Conservation (phyloP, 2,329 filamentous ascomycete genomes). For the Eutypa lata region DNA sequence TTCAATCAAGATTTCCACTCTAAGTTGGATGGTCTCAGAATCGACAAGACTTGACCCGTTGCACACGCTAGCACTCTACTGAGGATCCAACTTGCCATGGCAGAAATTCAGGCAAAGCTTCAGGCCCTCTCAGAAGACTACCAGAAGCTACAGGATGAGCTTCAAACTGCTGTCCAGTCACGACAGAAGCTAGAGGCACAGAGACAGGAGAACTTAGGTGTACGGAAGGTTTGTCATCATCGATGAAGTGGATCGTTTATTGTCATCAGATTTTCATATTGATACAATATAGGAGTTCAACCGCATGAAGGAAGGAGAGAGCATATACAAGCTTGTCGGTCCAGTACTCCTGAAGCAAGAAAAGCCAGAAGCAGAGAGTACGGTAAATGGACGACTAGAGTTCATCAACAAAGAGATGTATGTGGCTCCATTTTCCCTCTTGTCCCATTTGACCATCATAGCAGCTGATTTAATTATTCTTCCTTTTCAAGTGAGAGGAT, state of each 20-base stretch:
- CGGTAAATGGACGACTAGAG: constrained; percentile 84
- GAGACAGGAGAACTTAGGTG: constrained; percentile 85
- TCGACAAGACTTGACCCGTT: too few species aligned
- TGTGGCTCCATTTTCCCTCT: background rate
- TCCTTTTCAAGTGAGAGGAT: constrained; percentile 19
- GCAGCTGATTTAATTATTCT: constrained; percentile 1
- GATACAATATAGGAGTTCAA: constrained; percentile 67
- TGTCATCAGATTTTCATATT: too few species aligned
- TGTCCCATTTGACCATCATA: background rate
- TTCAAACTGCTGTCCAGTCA: constrained; percentile 71
- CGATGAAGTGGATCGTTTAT: too few species aligned
- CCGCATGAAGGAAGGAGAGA: constrained; percentile 73
- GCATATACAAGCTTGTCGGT: constrained; percentile 93
- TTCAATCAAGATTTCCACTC: too few species aligned
- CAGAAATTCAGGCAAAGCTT: constrained; percentile 71
- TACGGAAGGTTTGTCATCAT: constrained; percentile 68
- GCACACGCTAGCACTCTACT: too few species aligned
- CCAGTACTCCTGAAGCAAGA: constrained; percentile 95
- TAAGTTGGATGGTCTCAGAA: too few species aligned
- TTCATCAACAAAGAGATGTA: constrained; percentile 95
- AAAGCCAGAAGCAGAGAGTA: constrained; percentile 81
- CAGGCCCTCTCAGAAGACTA: constrained; percentile 85
- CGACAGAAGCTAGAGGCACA: constrained; percentile 92
- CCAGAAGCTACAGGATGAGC: constrained; percentile 81
- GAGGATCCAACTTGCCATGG: constrained; percentile 45